Base-by-base conservation (phyloP, 2,329 filamentous ascomycete species). In the Aureobasidium sp. region DNA sequence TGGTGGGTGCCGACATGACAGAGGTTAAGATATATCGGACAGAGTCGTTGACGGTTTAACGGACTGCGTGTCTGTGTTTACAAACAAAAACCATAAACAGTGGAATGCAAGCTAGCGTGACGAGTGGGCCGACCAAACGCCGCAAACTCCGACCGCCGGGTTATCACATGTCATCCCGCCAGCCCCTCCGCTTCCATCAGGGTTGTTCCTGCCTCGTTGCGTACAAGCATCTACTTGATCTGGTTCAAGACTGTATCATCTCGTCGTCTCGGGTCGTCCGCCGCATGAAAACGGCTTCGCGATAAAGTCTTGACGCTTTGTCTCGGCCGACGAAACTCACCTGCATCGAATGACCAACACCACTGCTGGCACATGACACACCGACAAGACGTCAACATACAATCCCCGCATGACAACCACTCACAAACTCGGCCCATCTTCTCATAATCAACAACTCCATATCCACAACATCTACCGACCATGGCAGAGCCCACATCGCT, bases 1-100 rank as follows among this genome's bases (percentile, higher is more conserved):
- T 77, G 66, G 79, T 77, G 64, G 80, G 74, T 71, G 79, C 81
- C 72, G 80, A 80, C 83, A 85, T 85, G 44, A 25, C 45, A 34
- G 39, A 39, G 30, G 13, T 32, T n/a, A 59, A 39, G 14, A 29
- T 30, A 39, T 37, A 36, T 11, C 13, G 11, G 32, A 29, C 49
- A 39, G 30, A 36, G 34, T 41, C 34, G 44, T 59, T 30, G n/a
- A 42, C 30, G 48, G 14, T 9, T 39, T 32, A 16, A 37, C 27
- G 16, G 6, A 9, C 14, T 44, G 10, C n/a, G 14, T 41, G 34
- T 16, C 32, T 29, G 27, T 36, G 37, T 41, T 37, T 37, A 32
- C 27, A 42, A 55, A 51, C 49, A 51, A 51, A 51, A 51, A 51
- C 32, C 34, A 39, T 51, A 37, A 42, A 42, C 51, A 41, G 36